These are phyloP conservation scores for Boletus vinaceobasis DNA, from an alignment of 768 basidiomycete species.

Conservation along the genomic window DNA sequence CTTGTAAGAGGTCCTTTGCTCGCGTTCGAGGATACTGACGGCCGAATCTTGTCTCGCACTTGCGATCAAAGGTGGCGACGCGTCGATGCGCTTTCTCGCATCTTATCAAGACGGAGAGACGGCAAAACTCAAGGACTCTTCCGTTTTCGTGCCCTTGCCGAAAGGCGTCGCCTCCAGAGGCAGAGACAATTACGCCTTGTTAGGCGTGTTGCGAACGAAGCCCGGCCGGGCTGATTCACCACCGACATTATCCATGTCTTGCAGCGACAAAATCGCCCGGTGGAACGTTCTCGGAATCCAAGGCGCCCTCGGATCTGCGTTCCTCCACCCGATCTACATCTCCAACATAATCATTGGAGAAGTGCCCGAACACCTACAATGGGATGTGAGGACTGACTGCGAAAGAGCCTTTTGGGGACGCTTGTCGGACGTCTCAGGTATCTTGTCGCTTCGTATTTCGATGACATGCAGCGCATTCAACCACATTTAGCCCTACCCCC, in stretches of 20 bases:
- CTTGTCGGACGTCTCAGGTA: constrained; percentile 44
- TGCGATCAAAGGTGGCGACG: constrained; percentile 80
- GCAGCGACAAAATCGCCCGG: constrained; percentile 89
- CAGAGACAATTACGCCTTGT: constrained; percentile 70
- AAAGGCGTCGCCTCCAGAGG: constrained; percentile 57
- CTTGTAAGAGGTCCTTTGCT: constrained; percentile 43
- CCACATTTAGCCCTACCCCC: constrained; percentile 40
- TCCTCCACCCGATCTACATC: constrained; percentile 64
- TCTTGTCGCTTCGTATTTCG: neutral
- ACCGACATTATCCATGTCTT: constrained; percentile 82
- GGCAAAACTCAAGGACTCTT: constrained; percentile 63
- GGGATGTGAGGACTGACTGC: constrained; percentile 55
- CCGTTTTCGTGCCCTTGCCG: constrained; percentile 33
- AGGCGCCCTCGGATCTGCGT: constrained; percentile 65
- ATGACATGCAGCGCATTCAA: neutral
- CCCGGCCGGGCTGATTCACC: constrained; percentile 90
- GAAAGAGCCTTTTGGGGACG: constrained; percentile 63
- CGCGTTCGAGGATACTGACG: constrained; percentile 41
- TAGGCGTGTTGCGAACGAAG: constrained; percentile 85
- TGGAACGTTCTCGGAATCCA: constrained; percentile 87
- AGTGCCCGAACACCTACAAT: constrained; percentile 42
- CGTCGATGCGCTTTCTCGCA: constrained; percentile 78
- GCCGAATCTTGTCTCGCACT: neutral
- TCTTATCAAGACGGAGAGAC: constrained; percentile 68
- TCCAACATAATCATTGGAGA: constrained; percentile 69